phyloP scores from a whole-genome alignment of 768 basidiomycete genomes.

The Mrakia gelida region DNA sequence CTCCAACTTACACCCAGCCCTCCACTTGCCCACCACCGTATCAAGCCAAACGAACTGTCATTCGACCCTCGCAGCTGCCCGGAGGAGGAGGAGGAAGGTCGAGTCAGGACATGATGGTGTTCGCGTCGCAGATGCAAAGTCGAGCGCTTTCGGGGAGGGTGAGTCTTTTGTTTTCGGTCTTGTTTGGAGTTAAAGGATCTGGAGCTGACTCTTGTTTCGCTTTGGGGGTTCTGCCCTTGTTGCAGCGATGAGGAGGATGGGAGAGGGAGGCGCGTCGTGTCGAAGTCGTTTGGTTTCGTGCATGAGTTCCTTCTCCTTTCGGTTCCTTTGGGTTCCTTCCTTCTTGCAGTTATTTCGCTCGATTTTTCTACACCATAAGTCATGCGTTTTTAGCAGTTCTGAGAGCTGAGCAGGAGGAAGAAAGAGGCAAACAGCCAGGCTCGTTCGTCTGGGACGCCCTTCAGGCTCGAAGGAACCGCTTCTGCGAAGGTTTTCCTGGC shows the following conservation, averaged over 20 bases:
- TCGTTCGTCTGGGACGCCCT: too few relatives aligned
- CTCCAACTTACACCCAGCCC: background rate
- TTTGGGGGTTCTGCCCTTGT: background rate
- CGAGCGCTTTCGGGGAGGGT: background rate
- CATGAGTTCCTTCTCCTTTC: background rate
- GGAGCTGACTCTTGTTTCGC: background rate
- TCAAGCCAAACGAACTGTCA: background rate
- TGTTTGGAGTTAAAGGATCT: background rate
- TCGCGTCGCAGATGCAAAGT: background rate
- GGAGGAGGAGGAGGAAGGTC: background rate
- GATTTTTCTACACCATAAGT: too few relatives aligned
- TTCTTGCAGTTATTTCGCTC: too few relatives aligned
- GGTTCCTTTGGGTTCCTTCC: background rate
- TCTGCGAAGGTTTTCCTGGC: too few relatives aligned
- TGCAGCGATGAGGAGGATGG: too few relatives aligned
- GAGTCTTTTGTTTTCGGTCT: background rate
- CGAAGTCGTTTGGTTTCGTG: background rate
- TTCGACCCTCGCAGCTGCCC: background rate
- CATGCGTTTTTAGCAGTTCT: too few relatives aligned
- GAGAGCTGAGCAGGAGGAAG: too few relatives aligned
- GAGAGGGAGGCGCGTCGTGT: too few relatives aligned
- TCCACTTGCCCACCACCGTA: background rate
- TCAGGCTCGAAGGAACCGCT: too few relatives aligned
- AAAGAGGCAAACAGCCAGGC: too few relatives aligned
- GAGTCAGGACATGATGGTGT: background rate